phyloP scores from a whole-genome alignment of 768 basidiomycete genomes.

The Scleroderma citrinum region DNA sequence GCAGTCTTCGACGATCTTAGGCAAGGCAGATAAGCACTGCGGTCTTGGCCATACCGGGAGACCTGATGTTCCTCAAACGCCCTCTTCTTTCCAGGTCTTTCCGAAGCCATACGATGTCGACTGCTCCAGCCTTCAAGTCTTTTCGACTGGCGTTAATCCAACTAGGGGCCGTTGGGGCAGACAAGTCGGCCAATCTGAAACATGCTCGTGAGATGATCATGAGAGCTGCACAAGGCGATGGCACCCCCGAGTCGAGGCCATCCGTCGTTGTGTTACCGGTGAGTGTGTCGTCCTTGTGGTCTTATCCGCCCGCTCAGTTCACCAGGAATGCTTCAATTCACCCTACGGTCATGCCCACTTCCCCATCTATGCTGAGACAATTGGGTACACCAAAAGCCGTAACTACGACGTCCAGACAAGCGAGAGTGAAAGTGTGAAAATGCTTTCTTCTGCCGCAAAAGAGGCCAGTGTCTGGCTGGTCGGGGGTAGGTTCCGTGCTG shows the following conservation, averaged over 20 bases:
- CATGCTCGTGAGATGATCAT: slow-evolving; percentile 78
- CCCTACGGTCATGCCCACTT: slow-evolving; percentile 80
- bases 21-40: too few species aligned
- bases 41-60: too few species aligned
- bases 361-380: slow-evolving; percentile 76
- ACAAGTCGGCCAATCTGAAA: slow-evolving; percentile 70
- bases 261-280: slow-evolving; percentile 84
- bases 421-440: slow-evolving; percentile 70
- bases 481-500: slow-evolving; percentile 56
- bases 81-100: neutral
- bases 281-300: slow-evolving; percentile 20
- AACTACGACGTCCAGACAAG: slow-evolving; percentile 51
- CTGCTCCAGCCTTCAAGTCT: slow-evolving; percentile 45
- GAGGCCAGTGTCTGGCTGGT: slow-evolving; percentile 83
- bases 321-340: slow-evolving; percentile 84
- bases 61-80: neutral
- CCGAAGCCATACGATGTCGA: slow-evolving; percentile 19
- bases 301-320: slow-evolving; percentile 1
- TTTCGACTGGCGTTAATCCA: slow-evolving; percentile 90
- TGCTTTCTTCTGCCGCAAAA: slow-evolving; percentile 78
- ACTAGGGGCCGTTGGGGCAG: slow-evolving; percentile 63
- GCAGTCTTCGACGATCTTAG: too few species aligned
- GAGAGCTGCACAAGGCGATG: slow-evolving; percentile 49
- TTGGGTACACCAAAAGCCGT: slow-evolving; percentile 54
- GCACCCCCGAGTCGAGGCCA: slow-evolving; percentile 43